Conservation (phyloP, 2,329 filamentous ascomycete genomes). For the Xylariaceae sp. region DNA sequence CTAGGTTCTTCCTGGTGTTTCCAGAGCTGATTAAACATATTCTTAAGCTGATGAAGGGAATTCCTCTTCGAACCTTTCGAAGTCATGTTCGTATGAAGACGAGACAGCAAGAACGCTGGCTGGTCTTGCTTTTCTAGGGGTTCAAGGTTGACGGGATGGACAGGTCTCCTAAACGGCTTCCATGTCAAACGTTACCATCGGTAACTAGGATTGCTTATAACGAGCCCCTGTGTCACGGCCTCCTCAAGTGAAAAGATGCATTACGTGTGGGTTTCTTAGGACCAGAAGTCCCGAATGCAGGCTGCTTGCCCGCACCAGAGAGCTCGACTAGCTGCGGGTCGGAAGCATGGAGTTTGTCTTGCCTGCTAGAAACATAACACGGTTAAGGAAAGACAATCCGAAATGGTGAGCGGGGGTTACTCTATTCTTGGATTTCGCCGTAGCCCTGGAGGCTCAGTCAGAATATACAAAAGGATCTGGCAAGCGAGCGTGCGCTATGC, state of each 20-base stretch:
- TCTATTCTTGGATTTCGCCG: constrained; percentile 1
- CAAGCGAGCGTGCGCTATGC: constrained; percentile 5
- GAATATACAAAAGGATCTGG: constrained; percentile 3
- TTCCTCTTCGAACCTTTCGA: background rate
- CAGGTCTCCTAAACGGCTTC: background rate
- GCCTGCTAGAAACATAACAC: background rate
- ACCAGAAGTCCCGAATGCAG: background rate
- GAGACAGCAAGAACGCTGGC: background rate
- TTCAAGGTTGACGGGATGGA: background rate
- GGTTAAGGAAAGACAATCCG: background rate
- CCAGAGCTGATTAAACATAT: background rate
- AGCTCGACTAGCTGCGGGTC: background rate
- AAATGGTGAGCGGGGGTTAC: constrained; percentile 5
- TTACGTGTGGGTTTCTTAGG: background rate
- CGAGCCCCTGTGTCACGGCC: background rate
- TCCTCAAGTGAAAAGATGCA: background rate
- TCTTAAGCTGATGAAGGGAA: background rate
- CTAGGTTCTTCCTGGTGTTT: background rate
- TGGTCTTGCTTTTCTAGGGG: background rate
- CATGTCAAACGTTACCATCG: background rate
- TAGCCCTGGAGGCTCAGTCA: constrained; percentile 1
- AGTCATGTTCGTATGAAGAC: background rate
- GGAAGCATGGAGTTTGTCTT: background rate
- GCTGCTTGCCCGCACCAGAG: background rate
- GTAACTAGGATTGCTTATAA: background rate